Percentiles rank a stretch among this genome's conserved stretches.
Evolutionary conservation across 2,329 filamentous ascomycete genomes (phyloP).

Genomic region (Clarireedia sp.): DNA sequence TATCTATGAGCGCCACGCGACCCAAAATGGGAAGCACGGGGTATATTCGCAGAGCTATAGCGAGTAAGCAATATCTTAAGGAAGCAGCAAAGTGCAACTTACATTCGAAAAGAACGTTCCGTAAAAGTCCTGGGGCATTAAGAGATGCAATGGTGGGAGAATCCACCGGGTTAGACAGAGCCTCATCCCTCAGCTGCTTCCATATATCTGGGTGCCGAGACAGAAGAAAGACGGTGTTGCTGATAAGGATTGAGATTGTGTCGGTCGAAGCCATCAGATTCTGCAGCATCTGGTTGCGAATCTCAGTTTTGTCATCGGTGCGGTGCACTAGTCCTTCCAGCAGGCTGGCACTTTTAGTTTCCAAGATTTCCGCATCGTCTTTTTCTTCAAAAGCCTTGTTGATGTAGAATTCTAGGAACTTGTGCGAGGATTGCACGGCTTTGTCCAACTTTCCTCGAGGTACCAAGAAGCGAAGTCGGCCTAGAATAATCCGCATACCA

Average conservation of each 20-base stretch:
- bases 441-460: background rate
- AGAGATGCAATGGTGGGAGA: background rate
- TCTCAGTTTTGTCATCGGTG: background rate
- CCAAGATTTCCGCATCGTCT: background rate
- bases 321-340: background rate
- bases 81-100: background rate
- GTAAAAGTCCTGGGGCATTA: background rate
- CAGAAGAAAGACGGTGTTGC: background rate
- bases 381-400: background rate
- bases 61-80: too few relatives aligned
- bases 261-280: background rate
- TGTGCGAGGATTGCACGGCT: background rate
- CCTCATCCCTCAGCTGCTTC: background rate
- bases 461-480: background rate
- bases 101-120: background rate
- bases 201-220: background rate
- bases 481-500: background rate
- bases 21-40: background rate
- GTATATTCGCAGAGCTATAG: background rate
- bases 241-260: background rate
- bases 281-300: background rate
- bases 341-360: background rate
- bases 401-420: background rate
- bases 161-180: background rate
- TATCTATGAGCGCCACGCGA: background rate